A percentile compares a stretch with the other conserved stretches of the same genome.
phyloP scores from a whole-genome alignment of 2,329 filamentous ascomycete species.

The Pseudogymnoascus sp. region DNA sequence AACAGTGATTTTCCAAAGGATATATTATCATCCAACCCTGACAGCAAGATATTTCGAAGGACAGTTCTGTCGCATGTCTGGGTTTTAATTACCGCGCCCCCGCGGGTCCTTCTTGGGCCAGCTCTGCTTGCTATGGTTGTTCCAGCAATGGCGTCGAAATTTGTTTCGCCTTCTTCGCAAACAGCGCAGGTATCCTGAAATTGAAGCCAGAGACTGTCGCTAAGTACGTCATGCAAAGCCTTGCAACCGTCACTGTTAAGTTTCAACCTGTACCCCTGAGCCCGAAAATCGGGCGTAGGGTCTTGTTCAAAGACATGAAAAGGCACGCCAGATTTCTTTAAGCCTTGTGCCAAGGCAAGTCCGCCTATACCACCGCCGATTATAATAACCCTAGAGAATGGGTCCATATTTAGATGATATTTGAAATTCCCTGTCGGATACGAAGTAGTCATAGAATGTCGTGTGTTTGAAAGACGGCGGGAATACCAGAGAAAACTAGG shows the following conservation, averaged over 20 bases:
- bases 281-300: slow-evolving; percentile 20
- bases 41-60: slow-evolving; percentile 29
- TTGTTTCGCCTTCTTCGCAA: slow-evolving; percentile 12
- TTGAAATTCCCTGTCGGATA: background rate
- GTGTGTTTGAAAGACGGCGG: background rate
- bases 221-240: slow-evolving; percentile 16
- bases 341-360: slow-evolving; percentile 31
- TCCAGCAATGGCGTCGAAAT: slow-evolving; percentile 16
- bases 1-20: slow-evolving; percentile 29
- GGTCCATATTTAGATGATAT: background rate
- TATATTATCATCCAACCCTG: slow-evolving; percentile 26
- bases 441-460: background rate
- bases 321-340: slow-evolving; percentile 29
- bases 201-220: slow-evolving; percentile 15
- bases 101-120: background rate
- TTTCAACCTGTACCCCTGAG: slow-evolving; percentile 34
- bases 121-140: background rate
- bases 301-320: slow-evolving; percentile 33
- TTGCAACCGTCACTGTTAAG: slow-evolving; percentile 23
- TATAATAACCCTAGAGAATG: slow-evolving; percentile 26
- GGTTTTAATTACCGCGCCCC: slow-evolving; percentile 11
- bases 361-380: slow-evolving; percentile 32
- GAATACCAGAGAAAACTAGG: background rate
- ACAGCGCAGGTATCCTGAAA: slow-evolving; percentile 21
- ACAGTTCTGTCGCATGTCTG: slow-evolving; percentile 27